Evolutionary conservation across 208 protist genomes (phyloP).

Genomic region (Trypanosoma cruzi): DNA sequence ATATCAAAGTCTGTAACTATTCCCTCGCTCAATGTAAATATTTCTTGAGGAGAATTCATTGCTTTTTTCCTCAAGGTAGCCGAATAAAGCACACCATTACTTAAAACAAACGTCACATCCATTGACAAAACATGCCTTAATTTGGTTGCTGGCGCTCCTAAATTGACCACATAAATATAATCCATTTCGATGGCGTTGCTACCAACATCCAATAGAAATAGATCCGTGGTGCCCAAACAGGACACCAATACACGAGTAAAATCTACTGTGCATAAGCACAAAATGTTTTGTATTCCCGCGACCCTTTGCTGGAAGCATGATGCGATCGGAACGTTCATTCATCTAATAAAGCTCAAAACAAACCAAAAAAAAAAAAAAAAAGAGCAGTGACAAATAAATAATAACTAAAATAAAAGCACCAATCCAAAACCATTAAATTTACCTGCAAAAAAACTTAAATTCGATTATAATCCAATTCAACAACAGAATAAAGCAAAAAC

Average conservation of each 20-base stretch:
- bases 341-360: constrained; percentile 13
- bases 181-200: constrained; percentile 1
- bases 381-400: constrained; percentile 4
- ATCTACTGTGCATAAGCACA: constrained; percentile 14
- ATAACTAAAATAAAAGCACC: background rate
- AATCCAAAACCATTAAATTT: too few relatives aligned
- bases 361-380: constrained; percentile 29
- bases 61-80: background rate
- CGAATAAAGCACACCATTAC: constrained; percentile 1
- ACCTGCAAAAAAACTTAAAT: too few relatives aligned
- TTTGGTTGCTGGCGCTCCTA: constrained; percentile 3
- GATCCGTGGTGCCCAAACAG: constrained; percentile 17
- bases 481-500: too few relatives aligned
- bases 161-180: constrained; percentile 11
- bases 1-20: constrained; percentile 22
- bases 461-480: too few relatives aligned
- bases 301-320: constrained; percentile 9
- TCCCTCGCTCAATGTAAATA: background rate
- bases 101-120: constrained; percentile 4
- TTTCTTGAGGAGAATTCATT: background rate
- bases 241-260: constrained; percentile 15
- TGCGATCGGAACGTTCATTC: constrained; percentile 19
- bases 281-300: constrained; percentile 16
- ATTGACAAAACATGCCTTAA: constrained; percentile 13
- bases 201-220: constrained; percentile 19